Evolutionary conservation across 768 basidiomycete species (phyloP).

Genomic region (Pholiota conissans): DNA sequence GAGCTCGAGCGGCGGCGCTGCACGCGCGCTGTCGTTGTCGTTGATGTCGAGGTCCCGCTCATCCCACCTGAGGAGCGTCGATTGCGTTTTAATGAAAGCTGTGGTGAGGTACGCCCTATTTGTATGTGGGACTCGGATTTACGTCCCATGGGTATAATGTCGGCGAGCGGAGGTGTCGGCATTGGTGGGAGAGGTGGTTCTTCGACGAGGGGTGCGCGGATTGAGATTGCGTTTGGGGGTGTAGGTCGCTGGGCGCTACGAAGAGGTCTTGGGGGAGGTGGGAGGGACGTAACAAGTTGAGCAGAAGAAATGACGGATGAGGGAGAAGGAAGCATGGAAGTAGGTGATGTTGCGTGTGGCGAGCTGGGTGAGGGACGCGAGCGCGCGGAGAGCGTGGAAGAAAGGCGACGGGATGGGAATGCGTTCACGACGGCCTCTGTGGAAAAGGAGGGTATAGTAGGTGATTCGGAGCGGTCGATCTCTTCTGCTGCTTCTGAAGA

Average conservation of each 20-base stretch:
- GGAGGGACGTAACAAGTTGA: background rate
- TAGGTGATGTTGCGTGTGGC: constrained; percentile 1
- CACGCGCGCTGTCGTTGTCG: constrained; percentile 19
- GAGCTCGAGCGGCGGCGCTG: constrained; percentile 21
- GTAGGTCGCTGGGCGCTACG: constrained; percentile 25
- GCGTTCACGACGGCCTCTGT: constrained; percentile 45
- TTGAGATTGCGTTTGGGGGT: background rate
- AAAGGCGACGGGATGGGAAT: constrained; percentile 25
- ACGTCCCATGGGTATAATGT: background rate
- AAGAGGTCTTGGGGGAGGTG: constrained; percentile 31
- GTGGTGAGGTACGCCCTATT: background rate
- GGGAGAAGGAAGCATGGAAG: constrained; percentile 3
- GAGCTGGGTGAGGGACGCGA: constrained; percentile 6
- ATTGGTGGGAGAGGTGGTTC: background rate
- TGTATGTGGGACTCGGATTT: constrained; percentile 2
- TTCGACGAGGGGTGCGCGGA: background rate
- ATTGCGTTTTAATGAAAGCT: background rate
- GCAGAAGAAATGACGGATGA: background rate
- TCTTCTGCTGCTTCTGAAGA: constrained; percentile 14
- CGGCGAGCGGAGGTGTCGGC: background rate
- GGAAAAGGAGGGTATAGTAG: constrained; percentile 52
- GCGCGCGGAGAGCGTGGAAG: constrained; percentile 5
- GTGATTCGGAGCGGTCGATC: constrained; percentile 29
- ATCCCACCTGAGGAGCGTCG: constrained; percentile 23
- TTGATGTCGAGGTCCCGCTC: constrained; percentile 17